phyloP scores from a whole-genome alignment of 495 filamentous ascomycete genomes.

The Penicillium goetzii region DNA sequence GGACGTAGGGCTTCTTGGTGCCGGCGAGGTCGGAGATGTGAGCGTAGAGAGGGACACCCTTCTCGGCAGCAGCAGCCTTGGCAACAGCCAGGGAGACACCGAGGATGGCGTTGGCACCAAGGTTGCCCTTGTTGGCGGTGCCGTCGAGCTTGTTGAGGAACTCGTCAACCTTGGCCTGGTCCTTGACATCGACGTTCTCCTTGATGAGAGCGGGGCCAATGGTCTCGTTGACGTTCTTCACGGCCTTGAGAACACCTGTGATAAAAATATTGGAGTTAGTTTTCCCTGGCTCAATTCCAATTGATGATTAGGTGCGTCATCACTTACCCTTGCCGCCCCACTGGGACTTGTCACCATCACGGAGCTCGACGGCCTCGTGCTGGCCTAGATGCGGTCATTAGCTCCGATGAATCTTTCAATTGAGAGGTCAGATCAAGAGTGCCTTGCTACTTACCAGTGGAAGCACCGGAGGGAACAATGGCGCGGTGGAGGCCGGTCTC shows the following conservation, averaged over 20 bases:
- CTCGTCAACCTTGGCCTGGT: conserved; percentile 89
- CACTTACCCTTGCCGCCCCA: conserved; percentile 88
- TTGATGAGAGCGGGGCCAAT: conserved; percentile 93
- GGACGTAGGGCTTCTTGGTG: conserved; percentile 99
- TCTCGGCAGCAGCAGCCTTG: conserved; percentile 98
- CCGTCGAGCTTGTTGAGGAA: conserved; percentile 97
- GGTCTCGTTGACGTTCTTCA: conserved; percentile 90
- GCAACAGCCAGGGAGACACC: conserved; percentile 95
- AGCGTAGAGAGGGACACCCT: conserved; percentile 94
- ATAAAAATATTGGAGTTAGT: conserved; percentile 19
- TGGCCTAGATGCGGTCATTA: conserved; percentile 61
- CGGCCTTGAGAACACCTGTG: conserved; percentile 83
- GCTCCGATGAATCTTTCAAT: not conserved
- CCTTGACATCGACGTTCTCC: conserved; percentile 93
- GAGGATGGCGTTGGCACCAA: conserved; percentile 98
- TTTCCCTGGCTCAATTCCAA: not conserved
- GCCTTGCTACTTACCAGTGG: conserved; percentile 70
- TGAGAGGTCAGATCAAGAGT: not conserved
- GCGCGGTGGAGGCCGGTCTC: conserved; percentile 96
- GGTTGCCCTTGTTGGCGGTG: conserved; percentile 94
- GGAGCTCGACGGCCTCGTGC: conserved; percentile 98
- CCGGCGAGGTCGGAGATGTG: conserved; percentile 98
- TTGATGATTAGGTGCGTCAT: not conserved
- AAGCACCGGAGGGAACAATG: conserved; percentile 98
- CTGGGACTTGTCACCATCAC: conserved; percentile 96